Evolutionary conservation across 495 filamentous ascomycete species (phyloP).

Genomic region (Aspergillus conjunctus): DNA sequence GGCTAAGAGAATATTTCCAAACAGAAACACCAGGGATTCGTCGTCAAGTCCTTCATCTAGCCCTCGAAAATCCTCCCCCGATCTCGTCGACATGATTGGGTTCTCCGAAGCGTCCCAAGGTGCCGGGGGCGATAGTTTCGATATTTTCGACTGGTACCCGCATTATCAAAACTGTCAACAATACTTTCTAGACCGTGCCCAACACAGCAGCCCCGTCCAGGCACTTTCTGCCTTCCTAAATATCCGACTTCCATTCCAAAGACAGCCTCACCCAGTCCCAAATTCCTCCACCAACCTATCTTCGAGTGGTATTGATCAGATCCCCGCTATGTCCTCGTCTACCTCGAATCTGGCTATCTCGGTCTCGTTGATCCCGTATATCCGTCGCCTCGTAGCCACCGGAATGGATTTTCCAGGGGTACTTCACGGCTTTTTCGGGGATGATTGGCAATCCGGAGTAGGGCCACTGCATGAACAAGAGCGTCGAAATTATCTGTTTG

Average conservation of each 20-base stretch:
- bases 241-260: slow-evolving; percentile 61
- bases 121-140: slow-evolving; percentile 52
- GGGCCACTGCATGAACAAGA: slow-evolving; percentile 86
- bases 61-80: slow-evolving; percentile 37
- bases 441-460: slow-evolving; percentile 81
- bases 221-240: slow-evolving; percentile 91
- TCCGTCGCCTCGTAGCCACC: slow-evolving; percentile 87
- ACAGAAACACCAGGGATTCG: slow-evolving; percentile 26
- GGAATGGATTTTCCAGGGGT: slow-evolving; percentile 85
- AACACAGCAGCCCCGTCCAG: slow-evolving; percentile 80
- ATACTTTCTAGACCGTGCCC: slow-evolving; percentile 92
- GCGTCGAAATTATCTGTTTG: slow-evolving; percentile 91
- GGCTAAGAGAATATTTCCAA: slow-evolving; percentile 15
- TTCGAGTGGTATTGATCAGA: slow-evolving; percentile 25
- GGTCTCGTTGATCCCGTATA: slow-evolving; percentile 82
- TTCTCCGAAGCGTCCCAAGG: slow-evolving; percentile 40
- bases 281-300: slow-evolving; percentile 37
- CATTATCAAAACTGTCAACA: slow-evolving; percentile 88
- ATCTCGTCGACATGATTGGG: slow-evolving; percentile 45
- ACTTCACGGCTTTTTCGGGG: slow-evolving; percentile 92
- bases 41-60: slow-evolving; percentile 22
- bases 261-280: slow-evolving; percentile 39
- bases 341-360: slow-evolving; percentile 39
- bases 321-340: slow-evolving; percentile 21
- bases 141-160: slow-evolving; percentile 93